These are phyloP conservation scores for Paxillus rubicundulus DNA, from an alignment of 768 basidiomycete species.

Conservation along the genomic window DNA sequence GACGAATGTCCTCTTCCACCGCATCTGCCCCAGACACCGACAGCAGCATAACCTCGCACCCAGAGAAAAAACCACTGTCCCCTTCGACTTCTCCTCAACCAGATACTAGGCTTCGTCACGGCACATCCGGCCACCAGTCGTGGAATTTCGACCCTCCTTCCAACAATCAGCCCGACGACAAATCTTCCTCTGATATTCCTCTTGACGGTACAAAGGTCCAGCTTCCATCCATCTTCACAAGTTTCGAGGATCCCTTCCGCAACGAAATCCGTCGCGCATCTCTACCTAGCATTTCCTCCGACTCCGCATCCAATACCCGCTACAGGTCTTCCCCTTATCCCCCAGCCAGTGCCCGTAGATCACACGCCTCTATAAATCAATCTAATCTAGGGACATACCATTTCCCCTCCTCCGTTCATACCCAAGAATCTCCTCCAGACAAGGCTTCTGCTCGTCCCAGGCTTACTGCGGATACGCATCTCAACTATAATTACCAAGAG, in stretches of 20 bases:
- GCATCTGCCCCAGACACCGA: conserved; percentile 66
- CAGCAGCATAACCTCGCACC: conserved; percentile 54
- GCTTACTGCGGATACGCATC: conserved; percentile 47
- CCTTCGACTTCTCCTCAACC: conserved; percentile 50
- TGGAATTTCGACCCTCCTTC: conserved; percentile 26
- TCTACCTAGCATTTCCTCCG: conserved; percentile 57
- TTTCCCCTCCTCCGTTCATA: conserved; percentile 50
- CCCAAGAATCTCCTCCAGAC: conserved; percentile 40
- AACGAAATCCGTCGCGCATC: conserved; percentile 60
- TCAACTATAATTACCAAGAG: conserved; percentile 41
- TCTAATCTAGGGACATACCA: conserved; percentile 45
- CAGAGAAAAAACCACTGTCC: conserved; percentile 58
- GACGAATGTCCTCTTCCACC: conserved; percentile 79
- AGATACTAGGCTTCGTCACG: conserved; percentile 42
- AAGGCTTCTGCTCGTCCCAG: conserved; percentile 41
- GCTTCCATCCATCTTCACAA: conserved; percentile 71
- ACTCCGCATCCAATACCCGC: conserved; percentile 39
- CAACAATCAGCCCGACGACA: conserved; percentile 30
- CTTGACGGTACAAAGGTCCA: conserved; percentile 56
- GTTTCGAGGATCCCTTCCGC: conserved; percentile 59
- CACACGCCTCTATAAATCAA: conserved; percentile 43
- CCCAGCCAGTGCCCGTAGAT: conserved; percentile 44
- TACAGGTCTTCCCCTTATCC: conserved; percentile 59
- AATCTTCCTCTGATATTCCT: conserved; percentile 39
- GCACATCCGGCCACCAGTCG: conserved; percentile 22